phyloP scores from a whole-genome alignment of 2,329 filamentous ascomycete species.

The Apiospora sp. region DNA sequence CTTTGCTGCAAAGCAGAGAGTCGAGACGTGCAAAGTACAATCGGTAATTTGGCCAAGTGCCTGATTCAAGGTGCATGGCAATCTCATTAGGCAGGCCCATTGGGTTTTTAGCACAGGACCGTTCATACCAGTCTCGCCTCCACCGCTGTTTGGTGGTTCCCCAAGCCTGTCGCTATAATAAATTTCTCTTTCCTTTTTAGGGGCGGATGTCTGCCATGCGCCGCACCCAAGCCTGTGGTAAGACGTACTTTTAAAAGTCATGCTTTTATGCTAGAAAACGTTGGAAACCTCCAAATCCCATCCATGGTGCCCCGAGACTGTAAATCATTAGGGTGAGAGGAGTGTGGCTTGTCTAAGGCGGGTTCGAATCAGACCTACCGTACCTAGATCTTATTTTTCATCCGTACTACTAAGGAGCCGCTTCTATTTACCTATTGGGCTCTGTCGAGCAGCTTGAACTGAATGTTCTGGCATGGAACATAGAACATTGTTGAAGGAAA shows the following conservation, averaged over 20 bases:
- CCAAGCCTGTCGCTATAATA: not conserved
- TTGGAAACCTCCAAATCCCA: conserved; percentile 11
- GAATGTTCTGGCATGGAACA: not conserved
- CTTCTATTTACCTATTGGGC: not conserved
- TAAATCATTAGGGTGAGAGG: not conserved
- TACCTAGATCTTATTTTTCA: not conserved
- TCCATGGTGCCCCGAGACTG: conserved; percentile 14
- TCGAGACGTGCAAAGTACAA: not conserved
- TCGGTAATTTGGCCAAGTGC: conserved; percentile 11
- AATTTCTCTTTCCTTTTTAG: not conserved
- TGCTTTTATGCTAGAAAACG: conserved; percentile 15
- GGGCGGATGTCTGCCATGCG: not conserved
- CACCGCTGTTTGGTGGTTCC: conserved; percentile 9
- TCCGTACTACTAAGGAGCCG: conserved; percentile 1
- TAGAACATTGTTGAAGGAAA: not conserved
- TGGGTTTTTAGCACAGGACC: conserved; percentile 15
- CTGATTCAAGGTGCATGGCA: not conserved
- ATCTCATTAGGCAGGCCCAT: conserved; percentile 5
- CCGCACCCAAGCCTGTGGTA: not conserved
- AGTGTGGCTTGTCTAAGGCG: not conserved
- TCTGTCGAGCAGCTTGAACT: not conserved
- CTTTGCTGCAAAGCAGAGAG: not conserved
- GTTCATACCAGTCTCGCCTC: conserved; percentile 3
- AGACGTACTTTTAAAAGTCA: not conserved
- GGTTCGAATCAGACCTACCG: not conserved